Conservation (phyloP, 345 rosid genomes). For the Toxicodendron radicans region DNA sequence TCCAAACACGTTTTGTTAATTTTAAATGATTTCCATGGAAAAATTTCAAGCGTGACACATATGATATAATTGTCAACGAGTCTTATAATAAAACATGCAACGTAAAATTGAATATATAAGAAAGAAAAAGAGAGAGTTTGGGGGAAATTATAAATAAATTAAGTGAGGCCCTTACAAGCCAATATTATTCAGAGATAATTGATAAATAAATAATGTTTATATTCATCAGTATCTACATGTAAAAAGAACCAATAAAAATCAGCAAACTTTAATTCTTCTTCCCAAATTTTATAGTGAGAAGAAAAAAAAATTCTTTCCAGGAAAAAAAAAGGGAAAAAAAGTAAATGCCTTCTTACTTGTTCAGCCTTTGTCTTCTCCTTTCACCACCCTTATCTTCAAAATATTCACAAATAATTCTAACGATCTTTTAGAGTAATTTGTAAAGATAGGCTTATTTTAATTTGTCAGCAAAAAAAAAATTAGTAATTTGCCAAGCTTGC, state of each 20-base stretch:
- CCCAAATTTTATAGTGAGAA: background rate
- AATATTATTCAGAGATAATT: background rate
- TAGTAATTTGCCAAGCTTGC: background rate
- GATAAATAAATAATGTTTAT: background rate
- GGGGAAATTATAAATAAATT: background rate
- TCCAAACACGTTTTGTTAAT: no score
- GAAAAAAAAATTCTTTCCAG: background rate
- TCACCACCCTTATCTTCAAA: constrained; percentile 2
- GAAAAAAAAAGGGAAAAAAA: background rate
- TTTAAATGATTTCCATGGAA: no score
- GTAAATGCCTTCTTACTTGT: background rate
- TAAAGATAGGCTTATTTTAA: constrained; percentile 9
- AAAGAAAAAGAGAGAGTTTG: background rate
- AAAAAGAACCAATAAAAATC: constrained; percentile 13
- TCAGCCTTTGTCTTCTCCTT: background rate
- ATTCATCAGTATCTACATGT: background rate
- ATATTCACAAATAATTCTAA: background rate
- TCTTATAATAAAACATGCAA: no score
- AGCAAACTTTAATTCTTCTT: constrained; percentile 4
- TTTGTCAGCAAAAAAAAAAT: background rate
- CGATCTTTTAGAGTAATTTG: background rate
- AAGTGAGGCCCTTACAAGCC: constrained; percentile 13
- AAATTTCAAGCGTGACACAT: no score
- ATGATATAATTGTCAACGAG: no score
- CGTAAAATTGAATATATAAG: no score